Evolutionary conservation across 345 rosid species (phyloP).

Genomic region (Bruguiera sexangula): DNA sequence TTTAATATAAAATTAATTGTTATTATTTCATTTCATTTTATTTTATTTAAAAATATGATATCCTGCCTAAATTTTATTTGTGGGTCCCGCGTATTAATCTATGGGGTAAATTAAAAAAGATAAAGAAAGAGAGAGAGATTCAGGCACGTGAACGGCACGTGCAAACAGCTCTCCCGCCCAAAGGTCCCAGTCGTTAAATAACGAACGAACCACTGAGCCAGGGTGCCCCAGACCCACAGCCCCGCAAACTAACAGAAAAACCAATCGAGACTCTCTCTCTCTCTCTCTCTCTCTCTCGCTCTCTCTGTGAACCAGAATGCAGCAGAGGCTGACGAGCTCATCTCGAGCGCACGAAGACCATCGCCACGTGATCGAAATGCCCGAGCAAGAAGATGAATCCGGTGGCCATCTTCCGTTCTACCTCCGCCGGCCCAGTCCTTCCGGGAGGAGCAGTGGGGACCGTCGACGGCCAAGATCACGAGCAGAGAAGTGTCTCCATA

Average conservation of each 20-base stretch:
- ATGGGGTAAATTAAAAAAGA: too few relatives aligned
- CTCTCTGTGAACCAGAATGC: conserved; percentile 11
- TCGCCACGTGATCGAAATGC: too few relatives aligned
- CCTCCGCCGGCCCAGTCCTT: conserved; percentile 6
- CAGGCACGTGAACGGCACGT: conserved; percentile 17
- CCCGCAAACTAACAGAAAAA: conserved; percentile 1
- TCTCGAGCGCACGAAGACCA: conserved; percentile 12
- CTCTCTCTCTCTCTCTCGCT: conserved; percentile 10
- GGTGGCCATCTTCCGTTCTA: conserved; percentile 35
- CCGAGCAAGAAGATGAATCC: conserved; percentile 11
- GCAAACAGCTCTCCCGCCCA: conserved; percentile 19
- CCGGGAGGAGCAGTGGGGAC: conserved; percentile 20
- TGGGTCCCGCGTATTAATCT: too few relatives aligned
- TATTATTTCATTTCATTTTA: too few relatives aligned
- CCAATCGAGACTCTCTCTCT: conserved; percentile 1
- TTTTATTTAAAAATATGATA: too few relatives aligned
- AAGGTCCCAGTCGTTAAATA: conserved; percentile 9
- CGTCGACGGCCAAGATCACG: conserved; percentile 17
- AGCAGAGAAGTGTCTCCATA: conserved; percentile 40
- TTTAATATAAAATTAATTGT: too few relatives aligned
- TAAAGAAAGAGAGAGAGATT: too few relatives aligned
- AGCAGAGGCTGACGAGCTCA: conserved; percentile 17
- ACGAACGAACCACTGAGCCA: conserved; percentile 6
- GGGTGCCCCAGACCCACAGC: background rate
- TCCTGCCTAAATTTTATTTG: too few relatives aligned